Percentiles rank a stretch among this genome's conserved stretches.
Evolutionary conservation across 441 rosid species (phyloP).

Genomic region (Raphanus hybrid): DNA sequence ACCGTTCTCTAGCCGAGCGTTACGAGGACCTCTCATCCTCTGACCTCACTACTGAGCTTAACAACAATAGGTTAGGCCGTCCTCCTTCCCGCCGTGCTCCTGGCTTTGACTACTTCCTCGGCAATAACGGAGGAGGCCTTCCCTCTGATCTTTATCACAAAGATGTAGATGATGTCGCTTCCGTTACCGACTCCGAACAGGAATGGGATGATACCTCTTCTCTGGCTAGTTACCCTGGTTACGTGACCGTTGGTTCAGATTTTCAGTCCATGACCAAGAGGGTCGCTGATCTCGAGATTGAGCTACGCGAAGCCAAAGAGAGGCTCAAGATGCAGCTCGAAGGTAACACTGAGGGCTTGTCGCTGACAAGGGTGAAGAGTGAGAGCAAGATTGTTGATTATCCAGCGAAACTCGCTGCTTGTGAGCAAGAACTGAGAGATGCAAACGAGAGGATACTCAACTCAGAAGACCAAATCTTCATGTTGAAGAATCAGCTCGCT

Average conservation of each 20-base stretch:
- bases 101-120: conserved; percentile 84
- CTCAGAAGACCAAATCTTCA: conserved; percentile 60
- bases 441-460: conserved; percentile 57
- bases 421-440: conserved; percentile 63
- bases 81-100: conserved; percentile 82
- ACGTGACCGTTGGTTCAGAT: conserved; percentile 52
- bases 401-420: conserved; percentile 52
- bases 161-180: conserved; percentile 82
- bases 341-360: conserved; percentile 48
- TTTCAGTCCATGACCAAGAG: conserved; percentile 55
- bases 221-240: conserved; percentile 61
- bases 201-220: conserved; percentile 87
- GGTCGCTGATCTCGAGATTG: conserved; percentile 70
- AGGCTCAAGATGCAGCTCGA: conserved; percentile 62
- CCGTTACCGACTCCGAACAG: conserved; percentile 70
- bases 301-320: conserved; percentile 77
- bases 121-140: conserved; percentile 53
- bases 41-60: conserved; percentile 57
- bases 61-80: conserved; percentile 45
- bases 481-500: conserved; percentile 62
- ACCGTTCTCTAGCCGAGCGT: conserved; percentile 52
- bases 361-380: conserved; percentile 36
- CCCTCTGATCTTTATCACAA: conserved; percentile 57
- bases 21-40: conserved; percentile 58
- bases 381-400: conserved; percentile 47